A percentile compares a stretch with the other conserved stretches of the same genome.
These are phyloP conservation scores for Uncinocarpus reesii DNA, from an alignment of 2,329 filamentous ascomycete species.

Conservation along the genomic window DNA sequence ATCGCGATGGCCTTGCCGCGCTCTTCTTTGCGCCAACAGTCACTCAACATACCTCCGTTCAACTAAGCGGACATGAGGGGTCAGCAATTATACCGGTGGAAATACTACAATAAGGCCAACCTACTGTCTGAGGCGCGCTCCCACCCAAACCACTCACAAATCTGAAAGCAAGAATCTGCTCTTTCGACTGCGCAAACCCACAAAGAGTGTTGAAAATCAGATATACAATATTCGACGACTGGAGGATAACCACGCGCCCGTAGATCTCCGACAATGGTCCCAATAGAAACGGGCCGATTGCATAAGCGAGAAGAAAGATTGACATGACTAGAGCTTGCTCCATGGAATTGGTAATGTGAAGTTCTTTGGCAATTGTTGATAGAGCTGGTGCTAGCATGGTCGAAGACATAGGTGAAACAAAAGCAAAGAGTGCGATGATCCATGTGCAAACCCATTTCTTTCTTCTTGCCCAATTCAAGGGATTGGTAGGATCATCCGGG, in stretches of 20 bases:
- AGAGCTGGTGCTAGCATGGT: slow-evolving; percentile 50
- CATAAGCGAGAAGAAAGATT: slow-evolving; percentile 47
- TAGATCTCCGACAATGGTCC: slow-evolving; percentile 48
- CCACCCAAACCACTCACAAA: slow-evolving; percentile 51
- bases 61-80: slow-evolving; percentile 25
- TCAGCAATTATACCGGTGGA: background rate
- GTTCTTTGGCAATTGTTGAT: slow-evolving; percentile 43
- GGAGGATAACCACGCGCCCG: slow-evolving; percentile 46
- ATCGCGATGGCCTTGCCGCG: slow-evolving; percentile 53
- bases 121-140: slow-evolving; percentile 45
- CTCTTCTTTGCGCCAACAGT: slow-evolving; percentile 52
- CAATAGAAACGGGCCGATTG: slow-evolving; percentile 43
- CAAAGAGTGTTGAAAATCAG: slow-evolving; percentile 52
- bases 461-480: slow-evolving; percentile 45
- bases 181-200: slow-evolving; percentile 44
- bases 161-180: slow-evolving; percentile 48
- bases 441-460: slow-evolving; percentile 51
- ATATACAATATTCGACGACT: slow-evolving; percentile 46
- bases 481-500: slow-evolving; percentile 41
- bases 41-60: slow-evolving; percentile 44
- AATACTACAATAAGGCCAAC: slow-evolving; percentile 13
- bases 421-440: slow-evolving; percentile 48
- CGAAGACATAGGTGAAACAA: slow-evolving; percentile 54
- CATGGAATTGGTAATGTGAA: slow-evolving; percentile 42
- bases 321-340: slow-evolving; percentile 43